Conservation (phyloP, 2,329 filamentous ascomycete species). For the Periglandula ipomoeae region DNA sequence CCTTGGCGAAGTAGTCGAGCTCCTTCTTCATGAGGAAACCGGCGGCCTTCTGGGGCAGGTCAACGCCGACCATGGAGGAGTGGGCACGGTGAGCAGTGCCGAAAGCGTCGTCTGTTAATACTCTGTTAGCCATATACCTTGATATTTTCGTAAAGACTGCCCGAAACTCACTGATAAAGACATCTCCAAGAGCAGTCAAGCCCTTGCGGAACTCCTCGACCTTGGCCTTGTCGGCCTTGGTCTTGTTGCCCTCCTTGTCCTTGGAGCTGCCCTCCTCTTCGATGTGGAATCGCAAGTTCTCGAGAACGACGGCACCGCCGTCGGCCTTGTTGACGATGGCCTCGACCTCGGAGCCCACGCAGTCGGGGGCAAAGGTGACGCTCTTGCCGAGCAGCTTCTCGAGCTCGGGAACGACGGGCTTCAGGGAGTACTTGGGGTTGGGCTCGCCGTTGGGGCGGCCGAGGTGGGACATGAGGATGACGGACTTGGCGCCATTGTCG, state of each 20-base stretch:
- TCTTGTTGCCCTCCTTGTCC: slow-evolving; percentile 91
- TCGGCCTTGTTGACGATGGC: slow-evolving; percentile 76
- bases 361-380: slow-evolving; percentile 85
- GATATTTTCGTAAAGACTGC: neutral
- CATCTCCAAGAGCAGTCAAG: slow-evolving; percentile 84
- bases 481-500: slow-evolving; percentile 82
- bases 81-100: slow-evolving; percentile 97
- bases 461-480: slow-evolving; percentile 97
- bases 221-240: slow-evolving; percentile 90
- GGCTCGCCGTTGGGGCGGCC: slow-evolving; percentile 85
- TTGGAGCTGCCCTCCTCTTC: slow-evolving; percentile 97
- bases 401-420: slow-evolving; percentile 83
- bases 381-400: slow-evolving; percentile 80
- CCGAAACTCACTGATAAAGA: slow-evolving; percentile 77
- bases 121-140: slow-evolving; percentile 13
- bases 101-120: slow-evolving; percentile 76
- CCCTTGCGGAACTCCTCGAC: slow-evolving; percentile 93
- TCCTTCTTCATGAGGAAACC: slow-evolving; percentile 99
- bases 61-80: slow-evolving; percentile 97
- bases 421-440: slow-evolving; percentile 90
- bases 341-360: slow-evolving; percentile 83
- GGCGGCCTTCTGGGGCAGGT: slow-evolving; percentile 92
- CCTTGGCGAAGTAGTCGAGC: slow-evolving; percentile 98
- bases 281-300: slow-evolving; percentile 97
- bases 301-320: slow-evolving; percentile 76